Evolutionary conservation across 441 rosid genomes (phyloP).

Genomic region (Jatropha podagrica): DNA sequence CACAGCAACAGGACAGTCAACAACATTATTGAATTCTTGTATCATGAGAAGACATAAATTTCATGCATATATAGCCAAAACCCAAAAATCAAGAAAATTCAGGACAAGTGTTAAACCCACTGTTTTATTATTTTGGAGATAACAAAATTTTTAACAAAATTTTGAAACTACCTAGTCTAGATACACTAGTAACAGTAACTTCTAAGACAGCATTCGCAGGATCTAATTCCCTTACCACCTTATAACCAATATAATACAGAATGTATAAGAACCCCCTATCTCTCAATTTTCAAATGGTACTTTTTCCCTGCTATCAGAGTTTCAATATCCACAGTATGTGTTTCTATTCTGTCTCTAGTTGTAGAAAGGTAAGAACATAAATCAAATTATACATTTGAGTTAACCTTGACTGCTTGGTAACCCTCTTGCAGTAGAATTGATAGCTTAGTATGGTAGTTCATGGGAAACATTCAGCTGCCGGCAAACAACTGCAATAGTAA

Average conservation of each 20-base stretch:
- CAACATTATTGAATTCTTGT: slow-evolving; percentile 11
- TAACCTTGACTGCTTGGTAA: slow-evolving; percentile 3
- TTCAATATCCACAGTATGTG: slow-evolving; percentile 48
- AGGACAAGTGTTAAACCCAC: not conserved
- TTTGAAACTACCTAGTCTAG: slow-evolving; percentile 19
- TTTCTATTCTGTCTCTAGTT: slow-evolving; percentile 32
- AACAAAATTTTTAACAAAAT: not conserved
- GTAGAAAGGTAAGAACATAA: slow-evolving; percentile 32
- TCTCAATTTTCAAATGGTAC: slow-evolving; percentile 32
- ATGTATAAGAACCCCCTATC: slow-evolving; percentile 10
- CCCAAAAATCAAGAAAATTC: not conserved
- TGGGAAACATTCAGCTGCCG: not conserved
- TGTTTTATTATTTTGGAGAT: not conserved
- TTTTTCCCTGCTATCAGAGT: slow-evolving; percentile 37
- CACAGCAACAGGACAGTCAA: not conserved
- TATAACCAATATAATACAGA: slow-evolving; percentile 30
- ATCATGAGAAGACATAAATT: not conserved
- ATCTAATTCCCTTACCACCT: slow-evolving; percentile 10
- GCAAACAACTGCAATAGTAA: not conserved
- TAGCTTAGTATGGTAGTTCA: not conserved
- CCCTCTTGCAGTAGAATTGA: not conserved
- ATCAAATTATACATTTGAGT: slow-evolving; percentile 31
- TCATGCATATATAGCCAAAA: slow-evolving; percentile 8
- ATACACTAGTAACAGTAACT: not conserved
- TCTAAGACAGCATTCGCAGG: slow-evolving; percentile 8